Percentiles rank a stretch among this genome's conserved stretches.
phyloP scores from a whole-genome alignment of 1,284 basidiomycete genomes.

The Cryptococcus sp. region DNA sequence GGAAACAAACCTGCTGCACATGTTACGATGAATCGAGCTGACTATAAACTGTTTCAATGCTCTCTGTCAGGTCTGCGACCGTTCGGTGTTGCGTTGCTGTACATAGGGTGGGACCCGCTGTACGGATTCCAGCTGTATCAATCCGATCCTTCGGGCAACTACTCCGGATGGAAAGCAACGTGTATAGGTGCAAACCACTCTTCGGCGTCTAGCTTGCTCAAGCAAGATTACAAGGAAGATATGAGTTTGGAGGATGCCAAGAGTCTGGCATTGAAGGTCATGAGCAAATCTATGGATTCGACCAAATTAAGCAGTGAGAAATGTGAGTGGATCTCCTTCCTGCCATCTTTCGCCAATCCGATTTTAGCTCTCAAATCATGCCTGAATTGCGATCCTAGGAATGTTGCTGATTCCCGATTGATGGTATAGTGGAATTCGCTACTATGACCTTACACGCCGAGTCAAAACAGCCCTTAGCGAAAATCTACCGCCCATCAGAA shows the following conservation, averaged over 20 bases:
- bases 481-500: conserved; percentile 89
- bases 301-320: conserved; percentile 95
- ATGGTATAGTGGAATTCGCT: conserved; percentile 82
- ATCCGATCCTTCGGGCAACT: conserved; percentile 97
- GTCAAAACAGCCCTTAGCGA: conserved; percentile 79
- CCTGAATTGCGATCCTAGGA: not conserved
- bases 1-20: not conserved
- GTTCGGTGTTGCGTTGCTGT: conserved; percentile 94
- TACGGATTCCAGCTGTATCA: conserved; percentile 98
- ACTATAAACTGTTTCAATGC: too few relatives aligned
- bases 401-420: not conserved
- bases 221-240: conserved; percentile 99
- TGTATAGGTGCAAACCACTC: conserved; percentile 97
- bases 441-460: conserved; percentile 80
- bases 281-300: conserved; percentile 99
- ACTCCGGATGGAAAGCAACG: conserved; percentile 98
- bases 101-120: conserved; percentile 94
- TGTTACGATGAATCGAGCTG: too few relatives aligned
- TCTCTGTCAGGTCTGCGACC: conserved; percentile 76
- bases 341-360: not conserved
- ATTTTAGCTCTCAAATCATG: not conserved
- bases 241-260: conserved; percentile 89
- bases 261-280: conserved; percentile 83
- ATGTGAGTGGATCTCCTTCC: conserved; percentile 59
- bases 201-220: conserved; percentile 63